Base-by-base conservation (phyloP, 202 grass and related monocot species). In the Musa balbisiana region DNA sequence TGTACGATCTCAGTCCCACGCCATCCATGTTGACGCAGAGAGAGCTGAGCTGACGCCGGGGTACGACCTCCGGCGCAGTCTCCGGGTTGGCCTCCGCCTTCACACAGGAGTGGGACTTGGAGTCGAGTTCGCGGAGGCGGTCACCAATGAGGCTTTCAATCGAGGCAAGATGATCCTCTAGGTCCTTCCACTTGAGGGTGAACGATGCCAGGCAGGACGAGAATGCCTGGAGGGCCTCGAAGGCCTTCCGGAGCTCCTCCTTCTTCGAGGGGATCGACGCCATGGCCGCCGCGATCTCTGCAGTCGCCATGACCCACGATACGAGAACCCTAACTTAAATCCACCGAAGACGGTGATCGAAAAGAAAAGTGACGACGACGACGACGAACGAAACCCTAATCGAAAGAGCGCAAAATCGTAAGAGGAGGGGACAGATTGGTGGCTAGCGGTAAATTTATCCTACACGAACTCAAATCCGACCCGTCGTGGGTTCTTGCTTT, bases 111-210 rank as follows among this genome's bases (percentile, higher is more conserved):
- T 10, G 27, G 17, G 73, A 76, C 29, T 50, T 63, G 8, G 27
- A 64, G 21, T 76, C 73, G 55, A 76, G 73, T 14, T 64, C 73
- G 52, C 55, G 55, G 3, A 76, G 73, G 73, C 73, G 73, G 19
- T 63, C 55, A 1, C 13, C 29, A n/a, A 76, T 64, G 73, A 56
- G 50, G 3, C 27, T 49, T 56, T 76, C 55, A 55, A 76, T 49
- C 25, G 54, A 76, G 58, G 33, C 55, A 10, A 76, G 23, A 5
- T 76, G 56, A 25, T 76, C 73, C 55, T 76, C 73, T 14, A 76
- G 56, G 27, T 76, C 73, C 9, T 62, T 49, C 73, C 73, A 76
- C 55, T 64, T 50, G 9, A 76, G 33, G 17, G 55, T 64, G 29
- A 76, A 76, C 26, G n/a, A 76, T 9, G 73, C 55, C 29, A 76